Conservation (phyloP, 148 eudicot genomes). For the Cornus kousa region DNA sequence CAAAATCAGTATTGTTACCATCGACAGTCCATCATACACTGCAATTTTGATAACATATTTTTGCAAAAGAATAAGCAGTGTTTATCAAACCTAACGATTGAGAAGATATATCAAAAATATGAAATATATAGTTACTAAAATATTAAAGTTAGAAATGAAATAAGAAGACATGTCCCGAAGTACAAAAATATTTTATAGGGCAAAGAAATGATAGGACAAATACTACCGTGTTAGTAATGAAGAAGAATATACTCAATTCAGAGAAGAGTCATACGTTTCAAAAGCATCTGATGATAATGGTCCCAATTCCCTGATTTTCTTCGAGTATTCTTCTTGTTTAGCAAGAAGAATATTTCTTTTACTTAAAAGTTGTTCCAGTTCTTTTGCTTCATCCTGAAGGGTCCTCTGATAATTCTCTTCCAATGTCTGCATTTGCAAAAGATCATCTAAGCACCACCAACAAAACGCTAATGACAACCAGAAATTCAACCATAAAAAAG, state of each 20-base stretch:
- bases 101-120: too few relatives aligned
- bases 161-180: too few relatives aligned
- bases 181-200: too few relatives aligned
- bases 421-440: constrained; percentile 49
- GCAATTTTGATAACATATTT: too few relatives aligned
- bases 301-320: constrained; percentile 95
- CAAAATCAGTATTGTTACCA: too few relatives aligned
- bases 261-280: constrained; percentile 59
- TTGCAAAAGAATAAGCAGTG: too few relatives aligned
- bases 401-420: constrained; percentile 70
- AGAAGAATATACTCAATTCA: background rate
- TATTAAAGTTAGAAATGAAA: too few relatives aligned
- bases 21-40: too few relatives aligned
- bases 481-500: constrained; percentile 9
- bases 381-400: constrained; percentile 84
- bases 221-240: too few relatives aligned
- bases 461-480: background rate
- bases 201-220: too few relatives aligned
- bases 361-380: constrained; percentile 79
- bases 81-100: too few relatives aligned
- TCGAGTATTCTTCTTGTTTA: constrained; percentile 88
- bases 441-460: constrained; percentile 15
- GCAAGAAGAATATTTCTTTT: constrained; percentile 76
- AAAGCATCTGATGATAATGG: constrained; percentile 90
- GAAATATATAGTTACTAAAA: too few relatives aligned